Base-by-base conservation (phyloP, 768 basidiomycete genomes). In the Leccinum subgranulosum region DNA sequence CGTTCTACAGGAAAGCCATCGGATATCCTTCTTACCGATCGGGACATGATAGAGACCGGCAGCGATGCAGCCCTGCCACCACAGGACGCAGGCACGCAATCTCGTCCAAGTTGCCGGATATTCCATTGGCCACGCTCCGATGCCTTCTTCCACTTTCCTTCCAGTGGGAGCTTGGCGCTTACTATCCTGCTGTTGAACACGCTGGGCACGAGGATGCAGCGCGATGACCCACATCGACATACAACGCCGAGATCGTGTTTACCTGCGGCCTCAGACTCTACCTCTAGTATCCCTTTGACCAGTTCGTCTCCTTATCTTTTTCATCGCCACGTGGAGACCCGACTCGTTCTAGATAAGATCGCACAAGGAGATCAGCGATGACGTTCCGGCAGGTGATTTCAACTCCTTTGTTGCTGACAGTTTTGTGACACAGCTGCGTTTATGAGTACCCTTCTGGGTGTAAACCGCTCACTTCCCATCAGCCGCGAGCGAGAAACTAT, bases 141-240 rank as follows among this genome's bases (percentile, higher is more conserved):
- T 33, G 33, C 29, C 56, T 39, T 41, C 21, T 54, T 8, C 19
- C 12, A n/a, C 27, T 10, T 5, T n/a, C 8, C 0, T 19, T 9
- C 23, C 23, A 36, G 49, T 27, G 1, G 29, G 14, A 14, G 23
- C 47, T 48, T 57, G 33, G 33, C 14, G 33, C 6, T 14, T 33
- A 33, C 29, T 31, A 31, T 33, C 33, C 33, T 33, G 33, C 33
- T 33, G 33, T 14, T 33, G 33, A 14, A 33, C 33, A 33, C 33
- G 33, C 4, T 6, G 25, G 33, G 54, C 55, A 43, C 14, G 19
- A 21, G 27, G 21, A 28, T 11, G 41, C 49, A 95, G 95, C 2
- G 96, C 97, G 6, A 99, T 97, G 2, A 99, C 97, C 0, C 96
- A 99, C 73, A 87, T 92, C 11, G 96, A 99, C 69, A 90, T 99